Evolutionary conservation across 805 yeast genomes (phyloP).

Genomic region (Yarrowia keelungensis): DNA sequence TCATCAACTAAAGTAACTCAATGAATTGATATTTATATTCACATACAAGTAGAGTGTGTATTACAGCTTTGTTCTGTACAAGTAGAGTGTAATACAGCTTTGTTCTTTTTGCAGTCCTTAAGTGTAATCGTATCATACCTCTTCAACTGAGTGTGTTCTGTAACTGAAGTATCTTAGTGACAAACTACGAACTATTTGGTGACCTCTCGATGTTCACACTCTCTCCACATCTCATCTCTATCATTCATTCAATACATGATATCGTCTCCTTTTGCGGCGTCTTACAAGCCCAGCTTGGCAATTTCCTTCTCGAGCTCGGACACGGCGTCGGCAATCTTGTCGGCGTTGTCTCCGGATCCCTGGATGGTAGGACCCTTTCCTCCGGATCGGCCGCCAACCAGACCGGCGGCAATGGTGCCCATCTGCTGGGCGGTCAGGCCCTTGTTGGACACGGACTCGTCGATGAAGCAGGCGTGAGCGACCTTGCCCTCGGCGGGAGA

Average conservation of each 20-base stretch:
- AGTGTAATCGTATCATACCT: too few species aligned
- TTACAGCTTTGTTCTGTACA: too few species aligned
- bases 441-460: slow-evolving; percentile 72
- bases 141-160: too few species aligned
- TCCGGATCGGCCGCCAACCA: slow-evolving; percentile 97
- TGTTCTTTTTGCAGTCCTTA: too few species aligned
- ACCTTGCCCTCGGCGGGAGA: slow-evolving; percentile 64
- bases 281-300: slow-evolving; percentile 39
- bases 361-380: slow-evolving; percentile 97
- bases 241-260: neutral
- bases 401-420: slow-evolving; percentile 70
- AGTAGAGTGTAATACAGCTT: too few species aligned
- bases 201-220: too few species aligned
- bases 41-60: too few species aligned
- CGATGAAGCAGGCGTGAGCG: slow-evolving; percentile 94
- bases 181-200: too few species aligned
- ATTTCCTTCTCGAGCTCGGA: slow-evolving; percentile 69
- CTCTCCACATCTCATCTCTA: too few species aligned
- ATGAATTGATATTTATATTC: too few species aligned
- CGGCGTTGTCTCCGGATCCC: slow-evolving; percentile 91
- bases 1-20: too few species aligned
- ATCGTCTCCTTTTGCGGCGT: neutral
- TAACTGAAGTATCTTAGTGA: too few species aligned
- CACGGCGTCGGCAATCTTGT: slow-evolving; percentile 75
- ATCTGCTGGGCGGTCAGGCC: slow-evolving; percentile 72